Evolutionary conservation across 306 rosid genomes (phyloP).

Genomic region (Inga oerstediana): DNA sequence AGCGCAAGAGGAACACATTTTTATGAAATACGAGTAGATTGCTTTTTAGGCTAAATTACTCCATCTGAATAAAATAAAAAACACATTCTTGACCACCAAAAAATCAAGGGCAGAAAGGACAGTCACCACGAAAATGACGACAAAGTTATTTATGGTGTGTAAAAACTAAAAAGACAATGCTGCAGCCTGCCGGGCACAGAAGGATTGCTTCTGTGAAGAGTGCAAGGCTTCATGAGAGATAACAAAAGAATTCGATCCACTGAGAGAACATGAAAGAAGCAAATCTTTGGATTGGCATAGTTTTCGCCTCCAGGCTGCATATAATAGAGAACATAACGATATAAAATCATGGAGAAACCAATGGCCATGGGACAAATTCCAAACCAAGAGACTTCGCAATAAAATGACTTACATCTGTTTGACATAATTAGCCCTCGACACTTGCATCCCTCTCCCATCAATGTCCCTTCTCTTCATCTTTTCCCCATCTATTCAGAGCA

Average conservation of each 20-base stretch:
- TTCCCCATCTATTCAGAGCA: no score
- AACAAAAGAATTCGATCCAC: background rate
- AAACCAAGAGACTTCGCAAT: no score
- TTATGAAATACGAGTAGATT: background rate
- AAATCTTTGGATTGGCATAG: slow-evolving; percentile 87
- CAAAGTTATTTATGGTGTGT: slow-evolving; percentile 83
- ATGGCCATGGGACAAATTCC: no score
- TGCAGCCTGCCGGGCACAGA: slow-evolving; percentile 61
- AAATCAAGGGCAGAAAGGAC: slow-evolving; percentile 94
- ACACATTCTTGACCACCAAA: slow-evolving; percentile 45
- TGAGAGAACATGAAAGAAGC: slow-evolving; percentile 85
- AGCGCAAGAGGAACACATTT: background rate
- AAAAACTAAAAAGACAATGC: slow-evolving; percentile 94
- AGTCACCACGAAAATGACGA: slow-evolving; percentile 92
- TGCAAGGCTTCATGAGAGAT: slow-evolving; percentile 3
- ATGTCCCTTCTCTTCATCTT: no score
- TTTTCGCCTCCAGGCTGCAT: slow-evolving; percentile 55
- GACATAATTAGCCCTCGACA: no score
- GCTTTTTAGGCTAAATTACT: slow-evolving; percentile 23
- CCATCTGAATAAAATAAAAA: no score
- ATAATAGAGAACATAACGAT: no score
- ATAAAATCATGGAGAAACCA: no score
- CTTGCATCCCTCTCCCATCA: no score
- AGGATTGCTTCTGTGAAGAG: slow-evolving; percentile 13
- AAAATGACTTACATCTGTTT: no score